phyloP scores from a whole-genome alignment of 306 rosid genomes.

The Dalbergia cochinchinensis region DNA sequence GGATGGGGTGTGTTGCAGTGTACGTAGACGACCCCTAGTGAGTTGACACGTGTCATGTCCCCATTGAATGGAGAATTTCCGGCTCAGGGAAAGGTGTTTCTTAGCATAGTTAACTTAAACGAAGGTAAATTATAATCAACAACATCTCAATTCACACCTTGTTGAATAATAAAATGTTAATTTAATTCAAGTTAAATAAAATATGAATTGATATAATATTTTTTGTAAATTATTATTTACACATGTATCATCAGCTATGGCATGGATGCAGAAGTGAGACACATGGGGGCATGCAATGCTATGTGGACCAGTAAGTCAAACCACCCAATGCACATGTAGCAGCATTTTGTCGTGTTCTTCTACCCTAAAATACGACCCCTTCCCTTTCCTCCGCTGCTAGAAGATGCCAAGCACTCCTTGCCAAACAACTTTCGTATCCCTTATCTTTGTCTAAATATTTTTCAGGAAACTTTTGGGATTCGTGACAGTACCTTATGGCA shows the following conservation, averaged over 20 bases:
- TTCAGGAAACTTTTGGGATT: conserved; percentile 49
- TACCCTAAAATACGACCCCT: background rate
- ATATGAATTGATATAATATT: too few relatives aligned
- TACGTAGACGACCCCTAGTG: conserved; percentile 3
- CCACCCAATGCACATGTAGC: conserved; percentile 36
- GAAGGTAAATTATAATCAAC: too few relatives aligned
- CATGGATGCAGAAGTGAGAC: background rate
- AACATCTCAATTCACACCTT: too few relatives aligned
- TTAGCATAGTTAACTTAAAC: too few relatives aligned
- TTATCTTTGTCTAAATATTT: conserved; percentile 48
- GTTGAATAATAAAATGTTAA: too few relatives aligned
- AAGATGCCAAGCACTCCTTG: conserved; percentile 59
- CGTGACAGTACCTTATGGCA: conserved; percentile 35
- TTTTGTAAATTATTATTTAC: too few relatives aligned
- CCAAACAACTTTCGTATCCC: conserved; percentile 58
- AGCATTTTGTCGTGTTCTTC: conserved; percentile 51
- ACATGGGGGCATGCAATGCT: conserved; percentile 1
- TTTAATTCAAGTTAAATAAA: too few relatives aligned
- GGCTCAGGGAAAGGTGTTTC: background rate
- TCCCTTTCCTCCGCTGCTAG: conserved; percentile 15
- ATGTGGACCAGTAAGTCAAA: conserved; percentile 48
- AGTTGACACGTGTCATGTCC: conserved; percentile 50
- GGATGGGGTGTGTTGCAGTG: background rate
- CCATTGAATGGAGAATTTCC: conserved; percentile 46
- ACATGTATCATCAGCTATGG: too few relatives aligned